Conservation (phyloP, 139 green algal genomes). For the Zygnema circumcarinatum region DNA sequence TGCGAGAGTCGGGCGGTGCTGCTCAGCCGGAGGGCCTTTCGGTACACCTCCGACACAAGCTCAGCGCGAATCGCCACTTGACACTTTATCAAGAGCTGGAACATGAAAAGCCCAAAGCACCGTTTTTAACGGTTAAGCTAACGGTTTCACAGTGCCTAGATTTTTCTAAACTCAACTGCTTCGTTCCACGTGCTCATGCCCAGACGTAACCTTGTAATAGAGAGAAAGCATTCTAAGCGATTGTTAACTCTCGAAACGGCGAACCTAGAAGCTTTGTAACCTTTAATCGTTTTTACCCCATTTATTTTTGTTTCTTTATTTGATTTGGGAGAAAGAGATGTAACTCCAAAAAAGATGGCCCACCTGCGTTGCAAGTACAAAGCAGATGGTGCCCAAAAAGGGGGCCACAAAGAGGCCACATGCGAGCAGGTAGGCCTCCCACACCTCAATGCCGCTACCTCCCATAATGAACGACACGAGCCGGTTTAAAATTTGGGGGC, state of each 20-base stretch:
- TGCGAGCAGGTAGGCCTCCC: neutral
- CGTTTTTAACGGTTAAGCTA: no score
- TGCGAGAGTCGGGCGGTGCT: neutral
- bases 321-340: no score
- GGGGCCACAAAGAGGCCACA: neutral
- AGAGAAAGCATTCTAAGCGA: no score
- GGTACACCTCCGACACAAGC: slow-evolving; percentile 18
- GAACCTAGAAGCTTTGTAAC: no score
- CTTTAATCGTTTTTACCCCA: no score
- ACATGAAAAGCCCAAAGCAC: neutral
- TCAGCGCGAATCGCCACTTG: neutral
- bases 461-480: neutral
- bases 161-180: no score
- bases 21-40: slow-evolving; percentile 6
- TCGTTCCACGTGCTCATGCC: no score
- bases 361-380: neutral
- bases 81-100: neutral
- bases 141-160: no score
- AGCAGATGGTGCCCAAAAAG: neutral
- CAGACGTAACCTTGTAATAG: no score
- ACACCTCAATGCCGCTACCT: neutral
- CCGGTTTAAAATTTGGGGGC: neutral
- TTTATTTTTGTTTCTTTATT: no score
- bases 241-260: no score
- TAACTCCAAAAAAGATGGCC: no score